A percentile compares a stretch with the other conserved stretches of the same genome.
Conservation (phyloP, 108 stramenopile species). For the Schizochytrium sp. region DNA sequence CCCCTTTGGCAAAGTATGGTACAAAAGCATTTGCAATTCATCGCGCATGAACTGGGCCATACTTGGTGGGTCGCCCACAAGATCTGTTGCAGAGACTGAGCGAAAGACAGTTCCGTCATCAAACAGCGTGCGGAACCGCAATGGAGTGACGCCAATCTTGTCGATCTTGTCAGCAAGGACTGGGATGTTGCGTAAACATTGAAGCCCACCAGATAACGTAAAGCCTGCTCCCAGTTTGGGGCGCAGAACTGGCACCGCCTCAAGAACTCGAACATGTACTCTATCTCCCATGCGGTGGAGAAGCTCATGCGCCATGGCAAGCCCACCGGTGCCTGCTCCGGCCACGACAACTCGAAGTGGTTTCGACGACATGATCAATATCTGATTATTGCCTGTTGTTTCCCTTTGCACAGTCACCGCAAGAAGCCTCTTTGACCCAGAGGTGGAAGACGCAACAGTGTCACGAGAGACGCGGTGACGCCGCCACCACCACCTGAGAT, state of each 20-base stretch:
- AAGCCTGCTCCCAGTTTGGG: constrained; percentile 69
- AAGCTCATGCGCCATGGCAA: constrained; percentile 69
- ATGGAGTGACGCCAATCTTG: constrained; percentile 49
- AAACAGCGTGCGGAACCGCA: constrained; percentile 26
- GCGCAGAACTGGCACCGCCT: constrained; percentile 61
- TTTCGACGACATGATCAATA: neutral
- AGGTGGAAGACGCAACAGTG: neutral
- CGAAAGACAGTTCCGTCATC: constrained; percentile 64
- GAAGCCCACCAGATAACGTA: constrained; percentile 66
- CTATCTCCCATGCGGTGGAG: constrained; percentile 58
- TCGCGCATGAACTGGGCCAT: constrained; percentile 69
- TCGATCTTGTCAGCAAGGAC: constrained; percentile 62
- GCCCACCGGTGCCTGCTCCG: constrained; percentile 66
- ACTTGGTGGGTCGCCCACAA: constrained; percentile 59
- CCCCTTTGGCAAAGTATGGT: constrained; percentile 57
- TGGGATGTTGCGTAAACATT: neutral
- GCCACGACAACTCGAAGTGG: constrained; percentile 65
- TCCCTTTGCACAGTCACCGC: neutral
- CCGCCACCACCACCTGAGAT: too few relatives aligned
- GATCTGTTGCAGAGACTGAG: constrained; percentile 62
- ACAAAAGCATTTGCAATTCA: constrained; percentile 61
- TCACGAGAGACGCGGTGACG: too few relatives aligned
- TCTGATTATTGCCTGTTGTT: neutral
- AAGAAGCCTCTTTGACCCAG: neutral
- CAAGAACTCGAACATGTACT: constrained; percentile 51